Percentiles rank a stretch among this genome's conserved stretches.
Evolutionary conservation across 1,284 basidiomycete genomes (phyloP).

Genomic region (Rhodotorula sp.): DNA sequence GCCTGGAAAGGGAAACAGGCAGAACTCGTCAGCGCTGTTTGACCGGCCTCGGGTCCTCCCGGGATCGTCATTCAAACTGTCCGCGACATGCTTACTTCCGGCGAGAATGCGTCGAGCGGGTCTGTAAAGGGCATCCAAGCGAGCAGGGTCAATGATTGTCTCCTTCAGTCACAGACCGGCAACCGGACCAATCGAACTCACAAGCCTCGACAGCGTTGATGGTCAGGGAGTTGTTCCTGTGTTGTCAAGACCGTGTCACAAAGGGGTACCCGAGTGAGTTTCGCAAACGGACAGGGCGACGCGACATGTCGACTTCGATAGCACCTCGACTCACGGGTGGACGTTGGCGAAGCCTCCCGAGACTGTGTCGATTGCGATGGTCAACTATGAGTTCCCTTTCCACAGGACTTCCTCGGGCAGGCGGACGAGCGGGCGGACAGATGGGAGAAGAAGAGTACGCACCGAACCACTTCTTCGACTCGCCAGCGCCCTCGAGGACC

Average conservation of each 20-base stretch:
- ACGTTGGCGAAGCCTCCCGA: slow-evolving; percentile 97
- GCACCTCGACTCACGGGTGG: slow-evolving; percentile 58
- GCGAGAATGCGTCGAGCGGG: slow-evolving; percentile 83
- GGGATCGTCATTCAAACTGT: no score
- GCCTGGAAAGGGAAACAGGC: slow-evolving; percentile 57
- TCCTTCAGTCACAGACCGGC: background rate
- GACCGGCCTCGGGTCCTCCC: no score
- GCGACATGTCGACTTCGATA: no score
- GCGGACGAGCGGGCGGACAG: no score
- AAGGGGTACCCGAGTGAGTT: background rate
- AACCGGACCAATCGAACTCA: slow-evolving; percentile 6
- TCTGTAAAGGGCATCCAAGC: slow-evolving; percentile 46
- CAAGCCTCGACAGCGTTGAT: slow-evolving; percentile 96
- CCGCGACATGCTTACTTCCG: slow-evolving; percentile 63
- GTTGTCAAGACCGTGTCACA: background rate
- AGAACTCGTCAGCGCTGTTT: background rate
- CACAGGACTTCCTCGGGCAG: no score
- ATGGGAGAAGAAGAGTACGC: slow-evolving; percentile 49
- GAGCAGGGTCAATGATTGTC: background rate
- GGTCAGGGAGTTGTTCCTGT: slow-evolving; percentile 81
- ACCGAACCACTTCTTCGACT: slow-evolving; percentile 94
- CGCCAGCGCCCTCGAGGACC: slow-evolving; percentile 73
- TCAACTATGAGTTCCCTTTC: no score
- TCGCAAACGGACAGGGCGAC: background rate
- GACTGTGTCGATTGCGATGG: slow-evolving; percentile 56